Conservation (phyloP, 2,329 filamentous ascomycete species). For the Fusarium compactum region DNA sequence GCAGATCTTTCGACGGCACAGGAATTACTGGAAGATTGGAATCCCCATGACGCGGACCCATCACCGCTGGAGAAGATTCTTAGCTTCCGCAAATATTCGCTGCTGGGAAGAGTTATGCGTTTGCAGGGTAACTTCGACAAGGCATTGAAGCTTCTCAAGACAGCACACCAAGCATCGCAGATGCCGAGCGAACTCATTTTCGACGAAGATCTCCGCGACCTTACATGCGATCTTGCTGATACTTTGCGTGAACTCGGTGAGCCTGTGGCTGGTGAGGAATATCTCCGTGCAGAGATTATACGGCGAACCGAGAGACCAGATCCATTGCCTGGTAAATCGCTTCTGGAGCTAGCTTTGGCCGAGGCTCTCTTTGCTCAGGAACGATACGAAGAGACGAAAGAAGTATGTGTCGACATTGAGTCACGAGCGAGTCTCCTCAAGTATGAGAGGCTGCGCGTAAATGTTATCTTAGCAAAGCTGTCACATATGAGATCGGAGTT, state of each 20-base stretch:
- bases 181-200: slow-evolving; percentile 25
- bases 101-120: slow-evolving; percentile 39
- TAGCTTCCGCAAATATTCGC: slow-evolving; percentile 34
- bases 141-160: slow-evolving; percentile 24
- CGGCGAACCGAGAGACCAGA: slow-evolving; percentile 21
- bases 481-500: slow-evolving; percentile 34
- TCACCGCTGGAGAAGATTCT: slow-evolving; percentile 33
- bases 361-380: slow-evolving; percentile 40
- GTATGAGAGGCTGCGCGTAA: slow-evolving; percentile 35
- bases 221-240: slow-evolving; percentile 41
- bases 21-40: slow-evolving; percentile 33
- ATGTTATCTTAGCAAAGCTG: slow-evolving; percentile 38
- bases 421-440: slow-evolving; percentile 36
- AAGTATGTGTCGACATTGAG: slow-evolving; percentile 30
- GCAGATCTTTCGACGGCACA: slow-evolving; percentile 35
- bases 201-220: slow-evolving; percentile 39
- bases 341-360: slow-evolving; percentile 37
- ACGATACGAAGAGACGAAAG: slow-evolving; percentile 29
- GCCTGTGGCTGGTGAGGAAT: slow-evolving; percentile 22
- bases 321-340: slow-evolving; percentile 30
- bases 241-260: slow-evolving; percentile 38
- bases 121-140: slow-evolving; percentile 31
- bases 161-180: slow-evolving; percentile 16
- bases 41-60: slow-evolving; percentile 22
- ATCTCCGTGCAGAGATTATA: slow-evolving; percentile 33